Evolutionary conservation across 1,139 yeast genomes (phyloP).

Genomic region (Yamadazyma aaseri): DNA sequence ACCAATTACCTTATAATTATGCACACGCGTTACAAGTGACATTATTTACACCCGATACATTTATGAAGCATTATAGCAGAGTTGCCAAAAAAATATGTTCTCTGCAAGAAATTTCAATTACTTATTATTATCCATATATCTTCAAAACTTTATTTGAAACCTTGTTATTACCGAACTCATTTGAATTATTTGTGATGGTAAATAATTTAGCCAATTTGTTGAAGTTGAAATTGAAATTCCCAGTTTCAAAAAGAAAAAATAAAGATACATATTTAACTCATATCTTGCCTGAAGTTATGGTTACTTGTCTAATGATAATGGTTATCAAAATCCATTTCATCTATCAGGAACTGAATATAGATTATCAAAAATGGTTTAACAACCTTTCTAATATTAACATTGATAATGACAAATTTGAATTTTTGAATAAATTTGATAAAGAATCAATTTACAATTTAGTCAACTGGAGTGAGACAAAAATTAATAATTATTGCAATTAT

Average conservation of each 20-base stretch:
- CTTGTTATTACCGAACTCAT: slow-evolving; percentile 31
- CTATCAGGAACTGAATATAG: slow-evolving; percentile 15
- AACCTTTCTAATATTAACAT: slow-evolving; percentile 19
- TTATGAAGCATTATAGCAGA: slow-evolving; percentile 9
- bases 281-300: slow-evolving; percentile 30
- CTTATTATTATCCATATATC: slow-evolving; percentile 35
- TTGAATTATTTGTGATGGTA: slow-evolving; percentile 26
- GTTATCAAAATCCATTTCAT: slow-evolving; percentile 30
- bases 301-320: slow-evolving; percentile 24
- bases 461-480: slow-evolving; percentile 39
- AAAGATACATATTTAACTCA: background rate
- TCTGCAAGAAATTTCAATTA: slow-evolving; percentile 12
- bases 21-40: slow-evolving; percentile 11
- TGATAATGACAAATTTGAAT: slow-evolving; percentile 18
- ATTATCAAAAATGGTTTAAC: slow-evolving; percentile 24
- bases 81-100: slow-evolving; percentile 16
- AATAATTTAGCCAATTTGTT: slow-evolving; percentile 13
- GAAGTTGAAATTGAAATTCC: slow-evolving; percentile 1
- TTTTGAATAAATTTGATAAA: slow-evolving; percentile 13
- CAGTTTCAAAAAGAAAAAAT: background rate
- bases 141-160: slow-evolving; percentile 27
- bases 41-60: slow-evolving; percentile 2
- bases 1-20: slow-evolving; percentile 3
- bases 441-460: slow-evolving; percentile 23
- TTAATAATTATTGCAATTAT: slow-evolving; percentile 42